phyloP scores from a whole-genome alignment of 768 basidiomycete species.

The Tylopilus balloui region DNA sequence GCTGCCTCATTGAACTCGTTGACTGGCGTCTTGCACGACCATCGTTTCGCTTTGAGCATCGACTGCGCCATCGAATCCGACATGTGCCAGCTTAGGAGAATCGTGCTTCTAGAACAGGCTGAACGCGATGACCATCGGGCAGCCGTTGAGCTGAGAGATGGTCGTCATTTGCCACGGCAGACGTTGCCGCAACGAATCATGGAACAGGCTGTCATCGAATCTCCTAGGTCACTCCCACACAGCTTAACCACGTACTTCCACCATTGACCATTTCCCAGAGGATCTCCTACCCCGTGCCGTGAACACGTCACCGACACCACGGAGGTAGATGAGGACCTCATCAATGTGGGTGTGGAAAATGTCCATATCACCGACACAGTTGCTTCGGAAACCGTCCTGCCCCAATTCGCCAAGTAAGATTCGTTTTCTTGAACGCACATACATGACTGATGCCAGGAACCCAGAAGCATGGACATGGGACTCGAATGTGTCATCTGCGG shows the following conservation, averaged over 20 bases:
- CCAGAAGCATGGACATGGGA: background rate
- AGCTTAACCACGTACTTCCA: background rate
- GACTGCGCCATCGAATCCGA: constrained; percentile 39
- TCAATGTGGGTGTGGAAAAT: background rate
- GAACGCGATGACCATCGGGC: constrained; percentile 40
- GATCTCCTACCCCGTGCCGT: background rate
- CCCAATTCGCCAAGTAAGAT: constrained; percentile 2
- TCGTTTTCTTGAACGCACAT: background rate
- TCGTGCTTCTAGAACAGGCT: constrained; percentile 33
- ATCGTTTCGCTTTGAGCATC: constrained; percentile 40
- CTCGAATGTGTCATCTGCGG: constrained; percentile 39
- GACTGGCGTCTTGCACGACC: constrained; percentile 34
- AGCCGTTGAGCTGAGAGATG: constrained; percentile 36
- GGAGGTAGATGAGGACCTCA: background rate
- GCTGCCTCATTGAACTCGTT: constrained; percentile 32
- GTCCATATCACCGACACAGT: background rate
- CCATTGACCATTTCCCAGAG: constrained; percentile 10
- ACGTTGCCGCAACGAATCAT: constrained; percentile 16
- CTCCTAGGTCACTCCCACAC: constrained; percentile 2
- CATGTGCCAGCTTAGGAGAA: constrained; percentile 27
- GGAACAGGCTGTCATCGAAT: background rate
- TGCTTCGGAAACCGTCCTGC: background rate
- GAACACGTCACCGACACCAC: background rate
- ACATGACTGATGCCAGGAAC: background rate
- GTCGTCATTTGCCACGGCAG: constrained; percentile 17